Evolutionary conservation across 306 rosid genomes (phyloP).

Genomic region (Trifolium subterraneum): DNA sequence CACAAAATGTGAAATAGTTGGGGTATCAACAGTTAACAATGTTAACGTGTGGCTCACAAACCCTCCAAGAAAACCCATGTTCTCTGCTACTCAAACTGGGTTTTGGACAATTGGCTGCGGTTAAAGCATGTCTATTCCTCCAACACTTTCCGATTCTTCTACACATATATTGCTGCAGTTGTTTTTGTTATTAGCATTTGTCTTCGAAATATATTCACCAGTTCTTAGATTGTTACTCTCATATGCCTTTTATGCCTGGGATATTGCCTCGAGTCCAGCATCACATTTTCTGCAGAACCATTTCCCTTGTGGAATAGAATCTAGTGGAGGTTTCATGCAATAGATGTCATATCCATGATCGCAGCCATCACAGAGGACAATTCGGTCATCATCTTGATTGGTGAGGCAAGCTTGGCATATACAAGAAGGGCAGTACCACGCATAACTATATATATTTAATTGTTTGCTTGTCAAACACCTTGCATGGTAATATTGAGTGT

Average conservation of each 20-base stretch:
- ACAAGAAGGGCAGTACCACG: conserved; percentile 96
- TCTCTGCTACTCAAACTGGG: conserved; percentile 40
- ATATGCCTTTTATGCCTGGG: conserved; percentile 55
- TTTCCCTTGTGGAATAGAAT: conserved; percentile 66
- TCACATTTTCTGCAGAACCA: conserved; percentile 89
- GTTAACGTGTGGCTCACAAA: conserved; percentile 11
- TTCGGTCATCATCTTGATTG: conserved; percentile 69
- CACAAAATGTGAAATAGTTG: conserved; percentile 39
- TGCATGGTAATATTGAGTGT: conserved; percentile 62
- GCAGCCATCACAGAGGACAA: conserved; percentile 90
- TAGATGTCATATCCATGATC: conserved; percentile 88
- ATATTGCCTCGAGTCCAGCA: conserved; percentile 63
- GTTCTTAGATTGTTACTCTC: conserved; percentile 52
- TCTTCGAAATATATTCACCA: conserved; percentile 46
- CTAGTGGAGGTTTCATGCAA: conserved; percentile 75
- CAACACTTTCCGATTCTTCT: conserved; percentile 56
- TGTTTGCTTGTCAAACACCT: conserved; percentile 82
- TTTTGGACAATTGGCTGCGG: conserved; percentile 72
- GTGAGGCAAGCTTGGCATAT: conserved; percentile 76
- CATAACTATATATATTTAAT: conserved; percentile 52
- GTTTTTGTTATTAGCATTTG: conserved; percentile 40
- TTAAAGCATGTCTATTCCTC: conserved; percentile 89
- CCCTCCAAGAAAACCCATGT: conserved; percentile 34
- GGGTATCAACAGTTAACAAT: conserved; percentile 46
- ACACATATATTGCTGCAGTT: conserved; percentile 55